These are phyloP conservation scores for Penicillium herquei DNA, from an alignment of 495 filamentous ascomycete genomes.

Conservation along the genomic window DNA sequence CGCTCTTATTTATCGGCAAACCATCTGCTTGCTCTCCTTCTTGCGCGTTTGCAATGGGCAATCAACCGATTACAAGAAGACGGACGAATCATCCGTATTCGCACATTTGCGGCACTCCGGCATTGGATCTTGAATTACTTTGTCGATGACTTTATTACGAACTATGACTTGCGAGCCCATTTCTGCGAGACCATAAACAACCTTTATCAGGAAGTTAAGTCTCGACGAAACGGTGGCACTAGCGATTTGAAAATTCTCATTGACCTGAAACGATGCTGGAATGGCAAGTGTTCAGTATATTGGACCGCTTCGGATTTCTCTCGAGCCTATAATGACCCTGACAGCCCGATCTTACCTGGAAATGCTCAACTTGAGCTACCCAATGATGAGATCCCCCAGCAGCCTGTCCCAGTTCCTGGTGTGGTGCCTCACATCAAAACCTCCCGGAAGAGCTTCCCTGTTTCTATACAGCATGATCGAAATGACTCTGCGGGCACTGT, in stretches of 20 bases:
- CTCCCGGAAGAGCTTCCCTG: slow-evolving; percentile 26
- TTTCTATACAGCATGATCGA: slow-evolving; percentile 37
- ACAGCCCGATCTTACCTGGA: slow-evolving; percentile 74
- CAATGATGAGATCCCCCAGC: slow-evolving; percentile 17
- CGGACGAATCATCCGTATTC: slow-evolving; percentile 87
- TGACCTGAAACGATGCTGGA: slow-evolving; percentile 97
- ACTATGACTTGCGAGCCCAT: slow-evolving; percentile 70
- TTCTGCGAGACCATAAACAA: slow-evolving; percentile 84
- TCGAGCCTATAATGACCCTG: slow-evolving; percentile 50
- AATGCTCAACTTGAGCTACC: slow-evolving; percentile 42
- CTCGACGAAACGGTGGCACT: slow-evolving; percentile 51
- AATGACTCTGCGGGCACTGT: slow-evolving; percentile 44
- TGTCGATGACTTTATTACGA: slow-evolving; percentile 88
- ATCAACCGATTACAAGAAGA: slow-evolving; percentile 76
- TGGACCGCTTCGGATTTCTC: slow-evolving; percentile 74
- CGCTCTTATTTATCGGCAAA: slow-evolving; percentile 75
- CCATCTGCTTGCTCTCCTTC: slow-evolving; percentile 76
- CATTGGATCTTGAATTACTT: slow-evolving; percentile 99
- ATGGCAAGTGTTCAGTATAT: slow-evolving; percentile 81
- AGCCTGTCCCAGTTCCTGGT: slow-evolving; percentile 2
- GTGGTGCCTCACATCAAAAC: slow-evolving; percentile 15
- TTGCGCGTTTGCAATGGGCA: slow-evolving; percentile 86
- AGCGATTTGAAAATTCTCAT: slow-evolving; percentile 89
- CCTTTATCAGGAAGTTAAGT: slow-evolving; percentile 61
- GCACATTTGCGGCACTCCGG: slow-evolving; percentile 92